phyloP scores from a whole-genome alignment of 495 filamentous ascomycete genomes.

The Rusavskia elegans region DNA sequence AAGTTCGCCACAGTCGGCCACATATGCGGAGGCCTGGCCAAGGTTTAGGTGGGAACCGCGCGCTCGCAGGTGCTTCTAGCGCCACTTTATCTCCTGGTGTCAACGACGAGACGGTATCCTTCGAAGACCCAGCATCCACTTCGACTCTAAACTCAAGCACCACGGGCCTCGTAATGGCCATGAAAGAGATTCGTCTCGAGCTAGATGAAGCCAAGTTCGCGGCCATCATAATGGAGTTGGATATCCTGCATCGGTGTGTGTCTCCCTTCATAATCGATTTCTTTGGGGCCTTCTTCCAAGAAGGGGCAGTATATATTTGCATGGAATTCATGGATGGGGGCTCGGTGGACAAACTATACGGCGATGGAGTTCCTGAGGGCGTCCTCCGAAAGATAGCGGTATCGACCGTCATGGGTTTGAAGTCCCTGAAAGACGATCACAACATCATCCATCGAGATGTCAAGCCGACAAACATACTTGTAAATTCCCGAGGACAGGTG shows the following conservation, averaged over 20 bases:
- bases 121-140: conserved; percentile 9
- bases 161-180: conserved; percentile 80
- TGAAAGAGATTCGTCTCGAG: conserved; percentile 98
- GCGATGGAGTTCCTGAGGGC: conserved; percentile 78
- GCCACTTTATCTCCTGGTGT: conserved; percentile 14
- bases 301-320: conserved; percentile 97
- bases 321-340: conserved; percentile 99
- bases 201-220: conserved; percentile 92
- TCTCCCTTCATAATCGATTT: conserved; percentile 97
- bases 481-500: conserved; percentile 77
- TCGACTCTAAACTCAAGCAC: conserved; percentile 20
- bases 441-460: conserved; percentile 99
- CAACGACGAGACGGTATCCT: conserved; percentile 11
- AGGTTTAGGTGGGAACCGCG: conserved; percentile 50
- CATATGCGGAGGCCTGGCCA: conserved; percentile 62
- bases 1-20: conserved; percentile 74
- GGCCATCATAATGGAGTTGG: conserved; percentile 95
- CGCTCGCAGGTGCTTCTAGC: conserved; percentile 17
- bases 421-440: conserved; percentile 89
- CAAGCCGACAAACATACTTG: conserved; percentile 93
- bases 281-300: conserved; percentile 97
- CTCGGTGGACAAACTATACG: conserved; percentile 94
- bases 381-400: conserved; percentile 83
- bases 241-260: conserved; percentile 86
- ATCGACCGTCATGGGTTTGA: conserved; percentile 83